phyloP scores from a whole-genome alignment of 1,139 yeast genomes.

The Blastobotrys arbuscula region DNA sequence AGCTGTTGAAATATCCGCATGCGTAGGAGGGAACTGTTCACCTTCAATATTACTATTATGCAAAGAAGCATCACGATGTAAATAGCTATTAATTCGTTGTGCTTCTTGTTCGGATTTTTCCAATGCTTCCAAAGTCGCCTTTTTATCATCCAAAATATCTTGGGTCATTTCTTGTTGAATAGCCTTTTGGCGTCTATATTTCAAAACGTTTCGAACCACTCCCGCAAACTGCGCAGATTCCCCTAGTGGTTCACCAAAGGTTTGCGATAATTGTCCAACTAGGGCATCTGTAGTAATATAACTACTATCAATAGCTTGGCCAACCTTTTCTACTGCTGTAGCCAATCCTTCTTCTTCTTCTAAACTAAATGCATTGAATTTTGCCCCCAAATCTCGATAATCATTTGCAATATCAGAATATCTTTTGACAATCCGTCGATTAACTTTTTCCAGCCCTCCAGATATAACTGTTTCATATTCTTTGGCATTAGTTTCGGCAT shows the following conservation, averaged over 20 bases:
- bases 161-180: conserved; percentile 60
- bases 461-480: conserved; percentile 53
- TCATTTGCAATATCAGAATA: conserved; percentile 61
- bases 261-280: conserved; percentile 62
- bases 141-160: conserved; percentile 45
- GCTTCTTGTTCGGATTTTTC: conserved; percentile 41
- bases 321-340: conserved; percentile 61
- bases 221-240: conserved; percentile 76
- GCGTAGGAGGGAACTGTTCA: conserved; percentile 27
- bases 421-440: conserved; percentile 58
- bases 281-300: conserved; percentile 62
- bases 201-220: conserved; percentile 60
- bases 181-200: conserved; percentile 63
- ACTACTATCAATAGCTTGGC: conserved; percentile 73
- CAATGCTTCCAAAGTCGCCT: conserved; percentile 33
- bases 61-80: conserved; percentile 22
- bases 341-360: conserved; percentile 48
- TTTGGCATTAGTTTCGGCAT: conserved; percentile 46
- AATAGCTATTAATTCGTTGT: conserved; percentile 35
- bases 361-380: conserved; percentile 68
- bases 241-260: conserved; percentile 76
- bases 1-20: conserved; percentile 18
- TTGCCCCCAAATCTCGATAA: conserved; percentile 63
- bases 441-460: conserved; percentile 57
- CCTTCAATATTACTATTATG: conserved; percentile 1